Evolutionary conservation across 352 stramenopile genomes (phyloP).

Genomic region (Globisporangium nodosum): DNA sequence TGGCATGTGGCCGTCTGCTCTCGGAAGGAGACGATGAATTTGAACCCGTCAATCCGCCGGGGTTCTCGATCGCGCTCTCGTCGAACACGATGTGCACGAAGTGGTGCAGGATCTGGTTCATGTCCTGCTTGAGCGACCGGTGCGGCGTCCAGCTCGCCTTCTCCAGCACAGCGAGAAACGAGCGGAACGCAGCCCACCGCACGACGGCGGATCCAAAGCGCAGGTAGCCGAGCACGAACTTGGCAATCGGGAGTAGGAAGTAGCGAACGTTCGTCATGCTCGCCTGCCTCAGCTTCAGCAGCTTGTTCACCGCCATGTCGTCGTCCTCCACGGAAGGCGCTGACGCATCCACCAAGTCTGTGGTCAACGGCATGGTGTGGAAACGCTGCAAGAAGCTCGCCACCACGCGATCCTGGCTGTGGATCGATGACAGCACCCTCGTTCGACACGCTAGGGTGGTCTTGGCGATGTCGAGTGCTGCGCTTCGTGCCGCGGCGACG

Average conservation of each 20-base stretch:
- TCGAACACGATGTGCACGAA: constrained; percentile 57
- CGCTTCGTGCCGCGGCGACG: constrained; percentile 22
- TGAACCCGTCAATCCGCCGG: not conserved
- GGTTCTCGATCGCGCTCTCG: constrained; percentile 24
- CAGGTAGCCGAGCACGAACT: constrained; percentile 47
- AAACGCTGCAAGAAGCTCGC: constrained; percentile 46
- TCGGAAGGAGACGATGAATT: not conserved
- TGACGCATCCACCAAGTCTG: not conserved
- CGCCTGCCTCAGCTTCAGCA: constrained; percentile 29
- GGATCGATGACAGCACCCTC: constrained; percentile 43
- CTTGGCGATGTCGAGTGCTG: constrained; percentile 23
- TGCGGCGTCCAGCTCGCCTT: constrained; percentile 45
- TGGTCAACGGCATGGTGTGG: constrained; percentile 15
- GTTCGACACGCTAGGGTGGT: constrained; percentile 41
- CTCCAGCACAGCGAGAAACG: constrained; percentile 50
- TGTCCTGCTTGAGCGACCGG: constrained; percentile 32
- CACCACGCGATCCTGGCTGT: constrained; percentile 48
- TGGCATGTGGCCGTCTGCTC: constrained; percentile 10
- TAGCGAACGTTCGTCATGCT: constrained; percentile 32
- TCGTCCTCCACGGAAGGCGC: constrained; percentile 17
- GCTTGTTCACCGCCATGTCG: constrained; percentile 19
- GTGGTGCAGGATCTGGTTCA: constrained; percentile 40
- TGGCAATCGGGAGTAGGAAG: constrained; percentile 45
- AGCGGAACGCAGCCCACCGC: constrained; percentile 46
- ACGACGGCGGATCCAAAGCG: constrained; percentile 34